Evolutionary conservation across 2,329 filamentous ascomycete genomes (phyloP).

Genomic region (Rhynchosporium graminicola): DNA sequence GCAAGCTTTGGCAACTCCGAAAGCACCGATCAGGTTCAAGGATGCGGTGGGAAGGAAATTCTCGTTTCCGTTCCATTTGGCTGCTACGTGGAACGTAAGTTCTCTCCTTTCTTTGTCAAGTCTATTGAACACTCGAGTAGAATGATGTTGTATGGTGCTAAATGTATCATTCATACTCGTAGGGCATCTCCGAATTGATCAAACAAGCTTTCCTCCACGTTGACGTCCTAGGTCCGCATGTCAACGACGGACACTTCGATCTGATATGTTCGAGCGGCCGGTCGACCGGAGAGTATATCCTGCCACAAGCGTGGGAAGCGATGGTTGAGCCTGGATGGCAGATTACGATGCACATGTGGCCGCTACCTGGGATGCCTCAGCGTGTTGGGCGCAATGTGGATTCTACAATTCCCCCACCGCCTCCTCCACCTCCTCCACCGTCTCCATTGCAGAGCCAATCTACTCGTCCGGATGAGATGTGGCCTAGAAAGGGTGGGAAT

Average conservation of each 20-base stretch:
- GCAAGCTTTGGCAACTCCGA: neutral
- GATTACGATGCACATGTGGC: conserved; percentile 69
- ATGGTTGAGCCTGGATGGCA: conserved; percentile 77
- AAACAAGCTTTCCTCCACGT: conserved; percentile 13
- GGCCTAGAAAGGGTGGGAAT: neutral
- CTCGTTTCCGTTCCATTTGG: conserved; percentile 81
- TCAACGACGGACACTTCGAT: conserved; percentile 16
- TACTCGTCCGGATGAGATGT: neutral
- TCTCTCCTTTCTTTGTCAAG: neutral
- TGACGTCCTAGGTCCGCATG: conserved; percentile 10
- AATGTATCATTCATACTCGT: neutral
- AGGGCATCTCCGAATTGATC: conserved; percentile 67
- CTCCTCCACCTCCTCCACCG: neutral
- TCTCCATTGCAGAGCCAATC: neutral
- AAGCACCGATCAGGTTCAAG: conserved; percentile 76
- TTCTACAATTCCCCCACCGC: neutral
- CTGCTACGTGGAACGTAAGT: conserved; percentile 64
- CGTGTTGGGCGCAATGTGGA: no score
- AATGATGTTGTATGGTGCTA: neutral
- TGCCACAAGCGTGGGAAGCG: conserved; percentile 79
- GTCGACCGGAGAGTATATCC: conserved; percentile 78
- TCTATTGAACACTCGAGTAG: neutral
- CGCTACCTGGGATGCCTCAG: conserved; percentile 49
- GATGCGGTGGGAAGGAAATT: conserved; percentile 90
- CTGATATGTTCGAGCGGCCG: conserved; percentile 45